Base-by-base conservation (phyloP, 2,329 filamentous ascomycete genomes). In the Penicillium sp. region DNA sequence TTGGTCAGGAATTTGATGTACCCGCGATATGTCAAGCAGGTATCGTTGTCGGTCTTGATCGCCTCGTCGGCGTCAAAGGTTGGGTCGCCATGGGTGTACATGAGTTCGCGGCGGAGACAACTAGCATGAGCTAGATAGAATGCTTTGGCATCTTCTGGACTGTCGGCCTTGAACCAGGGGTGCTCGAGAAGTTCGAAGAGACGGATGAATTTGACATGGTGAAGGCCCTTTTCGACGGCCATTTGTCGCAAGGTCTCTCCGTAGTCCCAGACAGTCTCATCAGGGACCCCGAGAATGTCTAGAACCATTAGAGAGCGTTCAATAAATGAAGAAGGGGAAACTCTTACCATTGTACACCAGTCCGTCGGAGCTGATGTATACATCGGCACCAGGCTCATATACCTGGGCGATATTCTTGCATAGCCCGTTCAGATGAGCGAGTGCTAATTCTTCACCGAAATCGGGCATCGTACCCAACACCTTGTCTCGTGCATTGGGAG, bases 361-460 rank as follows among this genome's bases (percentile, higher is more conserved):
- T 0, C 72, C 72, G 44, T 75, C 72, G 0, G 71, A 72, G 26
- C 64, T 66, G 31, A 75, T 72, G 44, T 67, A 61, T 1, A 73
- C 58, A 31, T 69, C 59, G 2, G 70, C 71, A 4, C 70, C 72
- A 13, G 64, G 67, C 9, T 59, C 50, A 46, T 74, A 74, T 2
- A 72, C 50, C 8, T 63, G 59, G 8, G 55, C 56, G n/a, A 74
- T 69, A 22, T 62, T 63, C 14, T 63, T 60, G 35, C 70, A 73
- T 20, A 74, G 54, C 0, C 61, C 61, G 35, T 73, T 69, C 42
- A 75, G 52, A 38, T 68, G 67, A 4, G 58, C 54, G 8, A 74
- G 57, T 3, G 71, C 69, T 23, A 74, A 43, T 31, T 72, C 67
- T 45, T 74, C 72, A 3, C 65, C 72, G n/a, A 69, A 59, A 38